Evolutionary conservation across 805 yeast species (phyloP).

Genomic region (Saccharomyces paradoxus): DNA sequence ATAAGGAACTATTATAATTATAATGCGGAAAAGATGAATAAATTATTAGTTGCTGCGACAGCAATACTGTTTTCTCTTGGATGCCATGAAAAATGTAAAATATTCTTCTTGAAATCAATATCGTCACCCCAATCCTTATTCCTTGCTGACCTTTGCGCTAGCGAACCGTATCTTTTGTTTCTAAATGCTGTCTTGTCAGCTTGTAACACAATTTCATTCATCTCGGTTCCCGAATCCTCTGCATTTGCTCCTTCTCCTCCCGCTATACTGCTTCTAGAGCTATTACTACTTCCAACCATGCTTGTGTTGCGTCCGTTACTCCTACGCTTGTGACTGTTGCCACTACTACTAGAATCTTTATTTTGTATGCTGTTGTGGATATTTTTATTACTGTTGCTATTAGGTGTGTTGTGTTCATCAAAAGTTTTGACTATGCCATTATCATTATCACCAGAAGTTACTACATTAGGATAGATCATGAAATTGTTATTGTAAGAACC

Average conservation of each 20-base stretch:
- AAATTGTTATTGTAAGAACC: constrained; percentile 96
- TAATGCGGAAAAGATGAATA: constrained; percentile 73
- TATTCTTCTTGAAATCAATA: constrained; percentile 90
- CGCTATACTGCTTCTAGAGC: constrained; percentile 5
- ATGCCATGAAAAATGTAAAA: constrained; percentile 96
- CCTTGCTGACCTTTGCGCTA: constrained; percentile 37
- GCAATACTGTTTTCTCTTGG: constrained; percentile 95
- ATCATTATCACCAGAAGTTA: constrained; percentile 29
- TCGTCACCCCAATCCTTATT: constrained; percentile 51
- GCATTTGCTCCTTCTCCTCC: constrained; percentile 1
- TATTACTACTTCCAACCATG: constrained; percentile 3
- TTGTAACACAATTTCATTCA: constrained; percentile 69
- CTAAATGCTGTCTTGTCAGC: constrained; percentile 98
- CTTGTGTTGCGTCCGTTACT: not conserved
- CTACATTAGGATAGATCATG: constrained; percentile 88
- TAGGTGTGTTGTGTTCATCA: constrained; percentile 6
- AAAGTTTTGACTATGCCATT: constrained; percentile 12
- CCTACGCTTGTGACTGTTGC: constrained; percentile 2
- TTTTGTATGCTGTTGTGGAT: not conserved
- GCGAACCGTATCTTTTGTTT: constrained; percentile 33
- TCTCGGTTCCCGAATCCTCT: constrained; percentile 6
- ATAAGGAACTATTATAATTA: constrained; percentile 23
- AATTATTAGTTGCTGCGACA: constrained; percentile 94
- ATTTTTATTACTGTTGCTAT: constrained; percentile 6
- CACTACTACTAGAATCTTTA: constrained; percentile 3